Percentiles rank a stretch among this genome's conserved stretches.
Conservation (phyloP, 768 basidiomycete species). For the Lentinula aciculospora region DNA sequence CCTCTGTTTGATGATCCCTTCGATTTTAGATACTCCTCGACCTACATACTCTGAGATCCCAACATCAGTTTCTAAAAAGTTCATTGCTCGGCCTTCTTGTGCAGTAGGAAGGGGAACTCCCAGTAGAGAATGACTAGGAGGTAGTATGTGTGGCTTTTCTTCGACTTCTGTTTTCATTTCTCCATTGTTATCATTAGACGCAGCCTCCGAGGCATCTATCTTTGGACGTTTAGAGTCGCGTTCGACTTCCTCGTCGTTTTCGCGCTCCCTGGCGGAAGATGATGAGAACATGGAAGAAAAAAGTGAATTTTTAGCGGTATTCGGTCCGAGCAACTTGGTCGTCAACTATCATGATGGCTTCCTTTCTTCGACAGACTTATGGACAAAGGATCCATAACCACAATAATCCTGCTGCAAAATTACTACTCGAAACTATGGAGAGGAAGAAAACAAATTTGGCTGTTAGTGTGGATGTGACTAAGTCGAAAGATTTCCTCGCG, state of each 20-base stretch:
- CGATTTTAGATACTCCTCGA: slow-evolving; percentile 61
- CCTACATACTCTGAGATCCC: slow-evolving; percentile 88
- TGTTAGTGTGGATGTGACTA: slow-evolving; percentile 93
- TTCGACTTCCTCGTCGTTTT: slow-evolving; percentile 37
- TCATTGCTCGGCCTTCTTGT: slow-evolving; percentile 44
- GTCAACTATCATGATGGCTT: slow-evolving; percentile 25
- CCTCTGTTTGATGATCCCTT: slow-evolving; percentile 97
- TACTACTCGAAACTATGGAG: slow-evolving; percentile 76
- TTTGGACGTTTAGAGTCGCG: slow-evolving; percentile 39
- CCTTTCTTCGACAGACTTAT: slow-evolving; percentile 48
- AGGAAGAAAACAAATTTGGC: slow-evolving; percentile 89
- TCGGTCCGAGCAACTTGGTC: slow-evolving; percentile 6
- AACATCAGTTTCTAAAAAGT: slow-evolving; percentile 75
- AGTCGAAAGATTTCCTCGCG: slow-evolving; percentile 66
- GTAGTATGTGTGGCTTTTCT: slow-evolving; percentile 37
- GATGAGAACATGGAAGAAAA: slow-evolving; percentile 14
- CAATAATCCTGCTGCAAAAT: slow-evolving; percentile 70
- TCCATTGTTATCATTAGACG: background rate
- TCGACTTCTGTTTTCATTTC: background rate
- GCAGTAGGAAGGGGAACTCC: slow-evolving; percentile 49
- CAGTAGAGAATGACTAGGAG: slow-evolving; percentile 69
- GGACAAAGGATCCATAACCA: slow-evolving; percentile 51
- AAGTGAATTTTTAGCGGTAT: background rate
- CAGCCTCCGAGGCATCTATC: slow-evolving; percentile 21
- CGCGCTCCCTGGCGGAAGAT: slow-evolving; percentile 42